These are phyloP conservation scores for Colletotrichum incanum DNA, from an alignment of 2,329 filamentous ascomycete species.

Conservation along the genomic window DNA sequence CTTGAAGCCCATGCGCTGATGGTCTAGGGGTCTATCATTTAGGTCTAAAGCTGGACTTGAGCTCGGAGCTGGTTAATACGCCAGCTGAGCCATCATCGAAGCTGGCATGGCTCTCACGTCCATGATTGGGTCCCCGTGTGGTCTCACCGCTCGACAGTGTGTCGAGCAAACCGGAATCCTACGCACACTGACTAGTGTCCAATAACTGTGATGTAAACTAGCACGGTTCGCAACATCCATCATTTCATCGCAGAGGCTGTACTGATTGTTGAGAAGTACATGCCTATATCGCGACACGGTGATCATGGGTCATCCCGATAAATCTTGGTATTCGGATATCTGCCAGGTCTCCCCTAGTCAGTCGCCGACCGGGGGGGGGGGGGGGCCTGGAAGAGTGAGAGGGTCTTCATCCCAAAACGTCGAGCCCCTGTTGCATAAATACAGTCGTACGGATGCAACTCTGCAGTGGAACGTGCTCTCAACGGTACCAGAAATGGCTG, in stretches of 20 bases:
- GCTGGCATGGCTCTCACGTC: conserved; percentile 11
- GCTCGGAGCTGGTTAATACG: conserved; percentile 7
- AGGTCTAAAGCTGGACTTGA: not conserved
- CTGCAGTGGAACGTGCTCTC: conserved; percentile 32
- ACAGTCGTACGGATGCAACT: conserved; percentile 28
- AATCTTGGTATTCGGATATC: conserved; percentile 36
- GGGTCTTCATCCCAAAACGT: conserved; percentile 30
- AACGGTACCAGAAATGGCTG: conserved; percentile 36
- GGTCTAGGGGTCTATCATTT: conserved; percentile 18
- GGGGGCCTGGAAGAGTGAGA: conserved; percentile 15
- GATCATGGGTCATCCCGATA: conserved; percentile 38
- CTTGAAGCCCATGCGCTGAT: not conserved
- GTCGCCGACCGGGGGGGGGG: conserved; percentile 26
- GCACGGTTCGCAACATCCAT: conserved; percentile 12
- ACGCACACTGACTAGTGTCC: conserved; percentile 32
- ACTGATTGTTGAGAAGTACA: conserved; percentile 30
- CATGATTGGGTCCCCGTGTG: conserved; percentile 24
- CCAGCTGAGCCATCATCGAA: conserved; percentile 6
- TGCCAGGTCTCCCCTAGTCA: conserved; percentile 28
- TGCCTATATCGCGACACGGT: conserved; percentile 9
- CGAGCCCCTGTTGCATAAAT: conserved; percentile 31
- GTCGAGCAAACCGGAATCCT: conserved; percentile 9
- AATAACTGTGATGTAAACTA: conserved; percentile 19
- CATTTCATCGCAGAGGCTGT: conserved; percentile 3
- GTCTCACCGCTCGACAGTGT: conserved; percentile 4